Conservation (phyloP, 2,329 filamentous ascomycete species). For the Xylaria arbuscula region DNA sequence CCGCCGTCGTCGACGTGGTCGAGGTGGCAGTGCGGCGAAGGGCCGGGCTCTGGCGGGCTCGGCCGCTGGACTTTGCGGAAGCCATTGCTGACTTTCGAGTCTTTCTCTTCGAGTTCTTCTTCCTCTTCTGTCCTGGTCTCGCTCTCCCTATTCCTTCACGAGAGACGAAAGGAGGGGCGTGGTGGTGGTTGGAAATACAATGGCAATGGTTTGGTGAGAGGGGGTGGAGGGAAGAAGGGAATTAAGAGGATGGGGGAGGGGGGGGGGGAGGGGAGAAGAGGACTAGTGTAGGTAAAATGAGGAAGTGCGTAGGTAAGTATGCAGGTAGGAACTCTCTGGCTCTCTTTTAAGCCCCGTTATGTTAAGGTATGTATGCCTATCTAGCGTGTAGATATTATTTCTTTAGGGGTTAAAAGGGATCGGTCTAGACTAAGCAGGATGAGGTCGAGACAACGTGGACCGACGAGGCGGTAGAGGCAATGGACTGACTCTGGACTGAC, state of each 20-base stretch:
- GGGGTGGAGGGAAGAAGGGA: too few species aligned
- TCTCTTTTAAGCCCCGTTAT: background rate
- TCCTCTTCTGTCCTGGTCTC: background rate
- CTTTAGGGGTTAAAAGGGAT: background rate
- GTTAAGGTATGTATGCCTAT: background rate
- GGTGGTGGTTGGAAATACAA: background rate
- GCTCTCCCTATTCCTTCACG: background rate
- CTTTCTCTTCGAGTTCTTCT: background rate
- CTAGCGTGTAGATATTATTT: background rate
- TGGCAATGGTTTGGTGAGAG: background rate
- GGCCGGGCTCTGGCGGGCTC: slow-evolving; percentile 57
- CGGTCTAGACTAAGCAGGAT: background rate
- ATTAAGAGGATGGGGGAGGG: background rate
- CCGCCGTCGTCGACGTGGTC: slow-evolving; percentile 52
- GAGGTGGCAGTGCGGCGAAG: slow-evolving; percentile 62
- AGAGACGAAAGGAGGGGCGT: background rate
- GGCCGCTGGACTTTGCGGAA: slow-evolving; percentile 56
- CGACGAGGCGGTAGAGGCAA: background rate
- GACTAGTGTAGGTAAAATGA: background rate
- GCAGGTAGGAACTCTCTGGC: too few species aligned
- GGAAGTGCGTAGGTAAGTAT: too few species aligned
- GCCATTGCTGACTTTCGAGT: slow-evolving; percentile 55
- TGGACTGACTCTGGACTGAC: slow-evolving; percentile 7
- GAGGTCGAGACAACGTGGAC: background rate
- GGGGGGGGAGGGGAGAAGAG: background rate